Conservation (phyloP, 75 land plant species). For the Cryptomeria japonica region DNA sequence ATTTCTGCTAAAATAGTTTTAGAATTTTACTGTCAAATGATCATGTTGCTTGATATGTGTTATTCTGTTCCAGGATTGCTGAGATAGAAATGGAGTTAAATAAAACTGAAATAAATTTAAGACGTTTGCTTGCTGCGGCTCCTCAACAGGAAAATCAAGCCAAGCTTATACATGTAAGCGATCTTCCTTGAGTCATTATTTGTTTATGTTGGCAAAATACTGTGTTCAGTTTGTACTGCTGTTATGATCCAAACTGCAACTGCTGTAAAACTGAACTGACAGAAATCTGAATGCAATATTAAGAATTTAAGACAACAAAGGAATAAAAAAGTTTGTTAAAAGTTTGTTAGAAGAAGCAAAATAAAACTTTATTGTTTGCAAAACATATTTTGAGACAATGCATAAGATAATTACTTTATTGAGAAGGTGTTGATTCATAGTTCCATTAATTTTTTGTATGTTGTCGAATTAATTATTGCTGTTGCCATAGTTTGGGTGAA, state of each 20-base stretch:
- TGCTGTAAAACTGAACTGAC: not conserved
- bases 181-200: not conserved
- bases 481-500: too few species aligned
- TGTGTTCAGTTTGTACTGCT: not conserved
- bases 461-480: too few species aligned
- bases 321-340: not conserved
- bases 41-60: not conserved
- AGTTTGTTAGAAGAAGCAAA: not conserved
- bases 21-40: not conserved
- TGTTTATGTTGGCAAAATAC: not conserved
- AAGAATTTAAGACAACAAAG: not conserved
- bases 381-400: not conserved
- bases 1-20: not conserved
- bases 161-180: slow-evolving; percentile 71
- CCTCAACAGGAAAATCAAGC: slow-evolving; percentile 71
- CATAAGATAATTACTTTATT: not conserved
- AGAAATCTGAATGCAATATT: not conserved
- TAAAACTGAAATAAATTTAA: slow-evolving; percentile 82
- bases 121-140: slow-evolving; percentile 73
- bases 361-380: not conserved
- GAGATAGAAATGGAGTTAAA: slow-evolving; percentile 62
- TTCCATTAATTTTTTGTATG: too few species aligned
- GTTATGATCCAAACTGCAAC: not conserved
- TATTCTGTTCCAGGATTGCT: not conserved
- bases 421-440: not conserved